phyloP scores from a whole-genome alignment of 1,139 yeast species.

The Arxiozyma heterogenica region DNA sequence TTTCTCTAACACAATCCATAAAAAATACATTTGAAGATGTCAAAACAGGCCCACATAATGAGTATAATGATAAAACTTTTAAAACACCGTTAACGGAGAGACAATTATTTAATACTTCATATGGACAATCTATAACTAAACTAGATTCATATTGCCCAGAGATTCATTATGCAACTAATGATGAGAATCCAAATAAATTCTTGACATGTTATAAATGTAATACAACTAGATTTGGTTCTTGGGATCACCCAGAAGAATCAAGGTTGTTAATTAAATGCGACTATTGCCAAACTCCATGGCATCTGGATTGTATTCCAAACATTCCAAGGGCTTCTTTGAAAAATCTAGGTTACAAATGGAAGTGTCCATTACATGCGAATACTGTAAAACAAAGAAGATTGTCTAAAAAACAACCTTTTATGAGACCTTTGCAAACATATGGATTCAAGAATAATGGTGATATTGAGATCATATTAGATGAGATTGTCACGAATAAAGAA shows the following conservation, averaged over 20 bases:
- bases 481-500: conserved; percentile 33
- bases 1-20: conserved; percentile 57
- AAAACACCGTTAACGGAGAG: conserved; percentile 34
- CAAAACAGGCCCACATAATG: conserved; percentile 57
- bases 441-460: conserved; percentile 61
- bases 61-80: conserved; percentile 53
- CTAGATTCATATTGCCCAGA: conserved; percentile 45
- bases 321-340: conserved; percentile 73
- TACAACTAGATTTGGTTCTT: conserved; percentile 35
- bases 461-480: conserved; percentile 45
- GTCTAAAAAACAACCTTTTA: conserved; percentile 43
- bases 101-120: conserved; percentile 36
- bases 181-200: conserved; percentile 44
- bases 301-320: conserved; percentile 67
- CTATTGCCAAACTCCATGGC: conserved; percentile 83
- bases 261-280: conserved; percentile 67
- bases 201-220: conserved; percentile 72
- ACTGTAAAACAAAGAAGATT: conserved; percentile 33
- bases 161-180: conserved; percentile 13
- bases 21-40: conserved; percentile 73
- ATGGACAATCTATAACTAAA: conserved; percentile 36
- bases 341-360: conserved; percentile 78
- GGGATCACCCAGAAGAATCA: conserved; percentile 40
- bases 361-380: conserved; percentile 76
- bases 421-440: conserved; percentile 47